Conservation (phyloP, 2,329 filamentous ascomycete species). For the Lasiodiplodia theobromae region DNA sequence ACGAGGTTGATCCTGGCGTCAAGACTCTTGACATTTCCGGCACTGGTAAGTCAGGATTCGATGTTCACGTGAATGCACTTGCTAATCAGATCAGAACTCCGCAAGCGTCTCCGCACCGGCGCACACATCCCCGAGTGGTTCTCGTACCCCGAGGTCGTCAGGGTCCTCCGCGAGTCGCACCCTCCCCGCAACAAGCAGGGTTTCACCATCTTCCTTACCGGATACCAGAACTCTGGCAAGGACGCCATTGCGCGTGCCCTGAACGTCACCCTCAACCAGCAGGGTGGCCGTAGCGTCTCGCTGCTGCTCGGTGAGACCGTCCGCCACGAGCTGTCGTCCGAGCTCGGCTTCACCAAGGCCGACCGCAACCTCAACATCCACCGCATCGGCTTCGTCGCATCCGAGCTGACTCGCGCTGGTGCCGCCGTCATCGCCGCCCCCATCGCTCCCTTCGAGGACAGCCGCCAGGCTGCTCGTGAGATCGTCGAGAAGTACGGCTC, state of each 20-base stretch:
- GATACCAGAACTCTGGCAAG: slow-evolving; percentile 96
- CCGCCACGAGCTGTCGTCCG: slow-evolving; percentile 87
- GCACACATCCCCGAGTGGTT: slow-evolving; percentile 99
- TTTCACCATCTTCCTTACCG: slow-evolving; percentile 98
- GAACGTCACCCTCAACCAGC: slow-evolving; percentile 97
- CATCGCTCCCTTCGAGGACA: slow-evolving; percentile 88
- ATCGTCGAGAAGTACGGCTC: slow-evolving; percentile 85
- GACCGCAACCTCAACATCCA: slow-evolving; percentile 95
- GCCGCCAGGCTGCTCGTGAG: slow-evolving; percentile 79
- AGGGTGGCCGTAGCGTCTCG: slow-evolving; percentile 92
- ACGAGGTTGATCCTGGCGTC: slow-evolving; percentile 83
- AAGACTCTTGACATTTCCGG: slow-evolving; percentile 71
- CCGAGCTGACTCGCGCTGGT: slow-evolving; percentile 90
- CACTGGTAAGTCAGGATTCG: slow-evolving; percentile 45
- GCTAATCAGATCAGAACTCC: slow-evolving; percentile 77
- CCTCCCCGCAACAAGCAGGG: slow-evolving; percentile 89
- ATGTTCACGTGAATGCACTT: neutral
- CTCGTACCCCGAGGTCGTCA: slow-evolving; percentile 98
- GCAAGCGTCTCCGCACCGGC: slow-evolving; percentile 86
- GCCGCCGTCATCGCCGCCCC: slow-evolving; percentile 95
- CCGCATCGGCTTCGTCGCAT: slow-evolving; percentile 94
- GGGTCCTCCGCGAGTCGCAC: slow-evolving; percentile 94
- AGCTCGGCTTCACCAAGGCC: slow-evolving; percentile 92
- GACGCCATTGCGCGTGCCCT: slow-evolving; percentile 94
- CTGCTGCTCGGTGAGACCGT: slow-evolving; percentile 96